Evolutionary conservation across 2,329 filamentous ascomycete species (phyloP).

Genomic region (Ophiostoma populinum): DNA sequence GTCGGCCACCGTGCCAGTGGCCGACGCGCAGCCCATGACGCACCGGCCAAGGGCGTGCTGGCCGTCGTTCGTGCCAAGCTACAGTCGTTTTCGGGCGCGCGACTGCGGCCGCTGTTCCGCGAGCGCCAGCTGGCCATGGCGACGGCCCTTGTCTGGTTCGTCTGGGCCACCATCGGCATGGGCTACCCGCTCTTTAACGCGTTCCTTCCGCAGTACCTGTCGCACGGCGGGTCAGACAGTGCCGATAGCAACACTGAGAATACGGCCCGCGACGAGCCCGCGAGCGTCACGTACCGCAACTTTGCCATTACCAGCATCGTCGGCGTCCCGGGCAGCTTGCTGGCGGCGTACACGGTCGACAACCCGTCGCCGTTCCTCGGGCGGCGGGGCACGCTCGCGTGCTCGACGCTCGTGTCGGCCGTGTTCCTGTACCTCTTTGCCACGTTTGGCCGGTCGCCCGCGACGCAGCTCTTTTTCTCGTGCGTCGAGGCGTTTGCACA

Average conservation of each 20-base stretch:
- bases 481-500: conserved; percentile 55
- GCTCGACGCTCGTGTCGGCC: conserved; percentile 49
- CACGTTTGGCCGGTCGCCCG: conserved; percentile 35
- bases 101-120: conserved; percentile 48
- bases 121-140: conserved; percentile 32
- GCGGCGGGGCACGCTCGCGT: conserved; percentile 54
- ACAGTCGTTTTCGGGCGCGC: conserved; percentile 47
- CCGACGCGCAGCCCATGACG: no score
- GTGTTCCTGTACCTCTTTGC: conserved; percentile 54
- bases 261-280: conserved; percentile 26
- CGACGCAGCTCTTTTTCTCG: conserved; percentile 45
- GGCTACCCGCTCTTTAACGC: conserved; percentile 80
- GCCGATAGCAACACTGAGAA: conserved; percentile 71
- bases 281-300: conserved; percentile 51
- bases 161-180: conserved; percentile 71
- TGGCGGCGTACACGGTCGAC: conserved; percentile 58
- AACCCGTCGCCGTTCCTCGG: conserved; percentile 43
- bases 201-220: conserved; percentile 75
- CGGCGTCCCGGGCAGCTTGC: conserved; percentile 59
- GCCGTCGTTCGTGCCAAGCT: conserved; percentile 39
- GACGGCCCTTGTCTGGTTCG: conserved; percentile 51
- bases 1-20: neutral
- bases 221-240: conserved; percentile 42
- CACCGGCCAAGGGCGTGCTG: neutral
- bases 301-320: conserved; percentile 65